Percentiles rank a stretch among this genome's conserved stretches.
Evolutionary conservation across 768 basidiomycete genomes (phyloP).

Genomic region (Lentinula lateritia): DNA sequence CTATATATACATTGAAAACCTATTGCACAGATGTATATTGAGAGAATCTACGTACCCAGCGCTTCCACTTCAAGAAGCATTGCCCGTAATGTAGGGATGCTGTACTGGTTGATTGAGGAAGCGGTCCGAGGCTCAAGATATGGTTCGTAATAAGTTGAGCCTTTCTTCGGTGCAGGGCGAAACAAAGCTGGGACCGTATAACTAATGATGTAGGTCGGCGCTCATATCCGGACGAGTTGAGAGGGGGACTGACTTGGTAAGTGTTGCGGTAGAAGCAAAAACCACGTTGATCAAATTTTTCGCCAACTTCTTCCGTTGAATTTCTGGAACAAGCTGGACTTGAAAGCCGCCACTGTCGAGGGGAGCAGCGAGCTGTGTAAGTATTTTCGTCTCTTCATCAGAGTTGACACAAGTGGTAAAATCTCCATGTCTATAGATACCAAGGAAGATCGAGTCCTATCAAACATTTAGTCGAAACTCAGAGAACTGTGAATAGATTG

Average conservation of each 20-base stretch:
- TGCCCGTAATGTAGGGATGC: slow-evolving; percentile 29
- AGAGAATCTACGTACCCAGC: slow-evolving; percentile 19
- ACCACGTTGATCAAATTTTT: slow-evolving; percentile 41
- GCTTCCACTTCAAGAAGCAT: slow-evolving; percentile 34
- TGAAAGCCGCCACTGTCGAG: slow-evolving; percentile 23
- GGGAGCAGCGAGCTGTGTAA: slow-evolving; percentile 25
- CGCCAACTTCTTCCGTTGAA: slow-evolving; percentile 36
- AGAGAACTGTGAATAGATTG: neutral
- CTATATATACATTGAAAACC: slow-evolving; percentile 13
- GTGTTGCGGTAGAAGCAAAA: slow-evolving; percentile 24
- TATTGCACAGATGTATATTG: neutral
- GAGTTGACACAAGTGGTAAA: slow-evolving; percentile 21
- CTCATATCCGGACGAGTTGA: too few species aligned
- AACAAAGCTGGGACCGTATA: slow-evolving; percentile 29
- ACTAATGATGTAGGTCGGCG: slow-evolving; percentile 5
- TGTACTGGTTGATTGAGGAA: slow-evolving; percentile 24
- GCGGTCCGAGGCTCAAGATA: slow-evolving; percentile 24
- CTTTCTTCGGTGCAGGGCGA: slow-evolving; percentile 20
- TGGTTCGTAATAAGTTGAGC: slow-evolving; percentile 16
- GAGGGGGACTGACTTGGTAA: neutral
- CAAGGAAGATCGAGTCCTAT: neutral
- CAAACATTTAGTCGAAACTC: neutral
- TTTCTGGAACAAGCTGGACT: slow-evolving; percentile 22
- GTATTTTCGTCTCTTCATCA: slow-evolving; percentile 18
- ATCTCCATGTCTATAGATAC: slow-evolving; percentile 11